Evolutionary conservation across 805 yeast species (phyloP).

Genomic region (Metschnikowia hibisci): DNA sequence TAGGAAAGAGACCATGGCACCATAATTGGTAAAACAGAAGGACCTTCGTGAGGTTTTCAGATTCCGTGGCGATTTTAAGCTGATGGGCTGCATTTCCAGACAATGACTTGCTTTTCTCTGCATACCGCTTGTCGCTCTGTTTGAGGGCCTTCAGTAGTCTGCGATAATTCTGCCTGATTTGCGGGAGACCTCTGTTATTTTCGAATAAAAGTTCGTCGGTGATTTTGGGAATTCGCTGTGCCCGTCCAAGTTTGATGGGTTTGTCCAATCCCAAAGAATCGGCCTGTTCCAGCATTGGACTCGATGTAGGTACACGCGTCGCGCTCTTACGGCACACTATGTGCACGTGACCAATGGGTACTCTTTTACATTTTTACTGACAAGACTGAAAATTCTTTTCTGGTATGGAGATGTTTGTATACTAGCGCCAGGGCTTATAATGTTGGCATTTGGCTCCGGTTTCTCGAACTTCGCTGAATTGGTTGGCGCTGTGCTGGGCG

Average conservation of each 20-base stretch:
- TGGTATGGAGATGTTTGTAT: no score
- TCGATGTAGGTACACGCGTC: conserved; percentile 2
- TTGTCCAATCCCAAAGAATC: conserved; percentile 36
- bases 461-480: no score
- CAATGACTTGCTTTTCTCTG: conserved; percentile 16
- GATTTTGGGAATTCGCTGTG: conserved; percentile 30
- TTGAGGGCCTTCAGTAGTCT: conserved; percentile 25
- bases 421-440: no score
- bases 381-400: no score
- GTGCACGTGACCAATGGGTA: neutral
- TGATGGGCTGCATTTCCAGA: conserved; percentile 16
- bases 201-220: conserved; percentile 38
- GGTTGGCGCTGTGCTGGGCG: no score
- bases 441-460: no score
- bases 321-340: neutral
- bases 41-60: conserved; percentile 31
- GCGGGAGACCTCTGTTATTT: conserved; percentile 30
- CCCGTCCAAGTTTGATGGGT: conserved; percentile 31
- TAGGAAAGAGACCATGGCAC: conserved; percentile 37
- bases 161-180: conserved; percentile 29
- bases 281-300: conserved; percentile 7
- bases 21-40: conserved; percentile 43
- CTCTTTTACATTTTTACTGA: no score
- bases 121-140: conserved; percentile 23
- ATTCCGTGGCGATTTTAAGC: conserved; percentile 30